Base-by-base conservation (phyloP, 306 rosid genomes). In the Quercus rubra region DNA sequence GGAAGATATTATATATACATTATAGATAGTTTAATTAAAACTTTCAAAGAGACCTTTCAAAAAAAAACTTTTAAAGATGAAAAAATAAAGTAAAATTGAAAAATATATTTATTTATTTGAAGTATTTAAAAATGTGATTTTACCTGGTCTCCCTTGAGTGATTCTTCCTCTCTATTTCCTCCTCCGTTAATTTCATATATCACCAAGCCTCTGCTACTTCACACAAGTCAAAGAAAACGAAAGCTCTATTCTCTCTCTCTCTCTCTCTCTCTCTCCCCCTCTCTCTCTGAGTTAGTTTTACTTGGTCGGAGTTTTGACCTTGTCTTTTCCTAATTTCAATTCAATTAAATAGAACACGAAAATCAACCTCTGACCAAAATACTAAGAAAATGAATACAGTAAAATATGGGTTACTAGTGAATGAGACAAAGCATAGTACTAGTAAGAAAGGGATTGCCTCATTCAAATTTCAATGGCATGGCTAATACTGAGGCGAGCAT, bases 221-320 rank as follows among this genome's bases (percentile, higher is more conserved):
- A 21, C 7, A 12, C 15, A 4, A 59, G 66, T 59, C 66, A 59
- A 59, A 21, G 66, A 25, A 21, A 23, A 3, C 15, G 30, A 17
- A 8, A 11, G 12, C 64, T 58, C 4, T 58, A 2, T 5, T 9
- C 4, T 20, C 27, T 2, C 30, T 4, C 18, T 10, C 31, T 20
- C 63, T 76, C 63, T 30, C 18, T 20, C 17, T 14, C 30, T 80
- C 74, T 58, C n/a, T n/a, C n/a, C n/a, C n/a, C n/a, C 17, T 41
- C 30, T 74, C 27, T 2, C 49, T 66, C 41, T 52, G 10, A n/a
- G 75, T 68, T 49, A 49, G 54, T 49, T 17, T 5, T 59, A 6
- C 55, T 13, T 55, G 83, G 89, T 89, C 89, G 74, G 79, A 59
- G 86, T 1, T 72, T 66, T 86, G 78, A 74, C 69, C 19, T 57